Percentiles rank a stretch among this genome's conserved stretches.
phyloP scores from a whole-genome alignment of 108 stramenopile species.

The Cylindrotheca closterium region DNA sequence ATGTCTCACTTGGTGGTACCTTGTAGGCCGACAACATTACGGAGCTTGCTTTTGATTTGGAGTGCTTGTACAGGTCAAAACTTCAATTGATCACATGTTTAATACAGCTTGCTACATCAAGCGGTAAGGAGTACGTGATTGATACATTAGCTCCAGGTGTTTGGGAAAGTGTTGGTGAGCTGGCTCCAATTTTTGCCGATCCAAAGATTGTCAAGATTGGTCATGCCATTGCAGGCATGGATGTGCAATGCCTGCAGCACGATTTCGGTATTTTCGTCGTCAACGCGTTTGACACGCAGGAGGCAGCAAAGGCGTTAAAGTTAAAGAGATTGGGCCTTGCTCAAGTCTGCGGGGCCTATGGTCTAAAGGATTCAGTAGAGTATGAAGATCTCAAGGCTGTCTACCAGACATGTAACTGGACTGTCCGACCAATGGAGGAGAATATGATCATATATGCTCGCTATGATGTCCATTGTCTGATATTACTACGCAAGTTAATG shows the following conservation, averaged over 20 bases:
- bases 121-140: slow-evolving; percentile 74
- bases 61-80: slow-evolving; percentile 62
- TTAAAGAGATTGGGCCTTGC: slow-evolving; percentile 49
- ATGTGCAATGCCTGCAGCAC: slow-evolving; percentile 85
- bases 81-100: slow-evolving; percentile 62
- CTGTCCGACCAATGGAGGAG: slow-evolving; percentile 78
- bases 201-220: slow-evolving; percentile 90
- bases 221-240: slow-evolving; percentile 86
- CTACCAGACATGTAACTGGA: slow-evolving; percentile 93
- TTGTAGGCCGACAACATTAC: slow-evolving; percentile 1
- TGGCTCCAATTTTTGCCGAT: slow-evolving; percentile 83
- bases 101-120: slow-evolving; percentile 66
- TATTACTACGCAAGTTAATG: slow-evolving; percentile 67
- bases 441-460: slow-evolving; percentile 85
- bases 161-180: slow-evolving; percentile 44
- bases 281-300: slow-evolving; percentile 93
- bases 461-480: slow-evolving; percentile 79
- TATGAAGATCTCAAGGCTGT: slow-evolving; percentile 66
- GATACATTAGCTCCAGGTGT: slow-evolving; percentile 74
- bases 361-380: slow-evolving; percentile 49
- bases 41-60: slow-evolving; percentile 84
- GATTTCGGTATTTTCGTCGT: slow-evolving; percentile 93
- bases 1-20: not conserved
- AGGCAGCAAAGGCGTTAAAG: slow-evolving; percentile 59
- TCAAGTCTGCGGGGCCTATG: slow-evolving; percentile 61